These are phyloP conservation scores for Leptographium radiaticola DNA, from an alignment of 2,329 filamentous ascomycete genomes.

Conservation along the genomic window DNA sequence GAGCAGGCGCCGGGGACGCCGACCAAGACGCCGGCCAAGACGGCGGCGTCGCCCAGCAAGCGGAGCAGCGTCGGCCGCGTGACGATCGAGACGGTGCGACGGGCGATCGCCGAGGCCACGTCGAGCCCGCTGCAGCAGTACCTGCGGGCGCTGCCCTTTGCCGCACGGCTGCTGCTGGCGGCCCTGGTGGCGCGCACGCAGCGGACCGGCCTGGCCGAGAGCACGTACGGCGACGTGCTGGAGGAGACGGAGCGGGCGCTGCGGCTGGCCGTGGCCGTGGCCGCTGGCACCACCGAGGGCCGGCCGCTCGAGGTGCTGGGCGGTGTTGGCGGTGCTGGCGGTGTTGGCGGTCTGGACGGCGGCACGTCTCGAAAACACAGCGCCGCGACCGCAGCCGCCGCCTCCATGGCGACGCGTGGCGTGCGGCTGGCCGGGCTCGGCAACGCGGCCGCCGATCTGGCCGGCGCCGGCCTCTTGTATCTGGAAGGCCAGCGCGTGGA, in stretches of 20 bases:
- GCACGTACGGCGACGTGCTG: slow-evolving; percentile 75
- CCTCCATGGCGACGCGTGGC: slow-evolving; percentile 9
- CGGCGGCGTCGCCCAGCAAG: slow-evolving; percentile 15
- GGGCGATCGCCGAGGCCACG: slow-evolving; percentile 89
- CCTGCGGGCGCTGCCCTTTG: slow-evolving; percentile 67
- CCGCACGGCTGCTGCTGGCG: slow-evolving; percentile 73
- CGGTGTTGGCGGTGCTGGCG: neutral
- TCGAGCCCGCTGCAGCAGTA: slow-evolving; percentile 86
- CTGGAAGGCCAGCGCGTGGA: slow-evolving; percentile 72
- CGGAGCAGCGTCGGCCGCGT: slow-evolving; percentile 44
- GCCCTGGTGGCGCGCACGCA: slow-evolving; percentile 68
- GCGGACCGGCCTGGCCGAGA: slow-evolving; percentile 75
- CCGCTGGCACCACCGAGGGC: slow-evolving; percentile 18
- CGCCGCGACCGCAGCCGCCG: slow-evolving; percentile 7
- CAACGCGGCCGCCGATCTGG: slow-evolving; percentile 65
- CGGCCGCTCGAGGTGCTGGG: slow-evolving; percentile 38
- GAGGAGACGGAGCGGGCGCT: slow-evolving; percentile 69
- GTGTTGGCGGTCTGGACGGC: slow-evolving; percentile 3
- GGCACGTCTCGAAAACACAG: slow-evolving; percentile 2
- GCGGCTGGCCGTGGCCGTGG: slow-evolving; percentile 38
- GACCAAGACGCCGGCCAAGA: neutral
- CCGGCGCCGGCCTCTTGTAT: slow-evolving; percentile 77
- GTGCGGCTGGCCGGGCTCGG: slow-evolving; percentile 19
- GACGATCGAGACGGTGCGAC: slow-evolving; percentile 85
- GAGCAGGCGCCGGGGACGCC: slow-evolving; percentile 22